A percentile compares a stretch with the other conserved stretches of the same genome.
Conservation (phyloP, 176 grass and related monocot genomes). For the Dendrocalamus sinicus region DNA sequence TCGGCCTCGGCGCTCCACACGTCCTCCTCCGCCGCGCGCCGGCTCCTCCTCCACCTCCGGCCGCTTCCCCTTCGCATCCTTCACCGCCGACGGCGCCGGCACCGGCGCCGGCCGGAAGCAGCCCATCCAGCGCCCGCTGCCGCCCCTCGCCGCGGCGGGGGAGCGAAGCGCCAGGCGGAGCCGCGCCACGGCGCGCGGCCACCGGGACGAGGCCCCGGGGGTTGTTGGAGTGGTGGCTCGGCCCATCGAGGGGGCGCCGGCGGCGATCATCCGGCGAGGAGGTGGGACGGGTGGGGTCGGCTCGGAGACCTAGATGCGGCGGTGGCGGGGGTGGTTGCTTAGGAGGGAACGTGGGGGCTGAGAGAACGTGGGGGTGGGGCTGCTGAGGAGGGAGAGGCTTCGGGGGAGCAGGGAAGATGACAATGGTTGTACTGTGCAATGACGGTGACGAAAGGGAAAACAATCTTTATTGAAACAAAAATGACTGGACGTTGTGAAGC, state of each 20-base stretch:
- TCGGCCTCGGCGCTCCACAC: slow-evolving; percentile 71
- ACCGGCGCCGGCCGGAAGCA: slow-evolving; percentile 55
- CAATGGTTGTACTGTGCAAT: slow-evolving; percentile 41
- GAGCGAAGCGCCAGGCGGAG: slow-evolving; percentile 52
- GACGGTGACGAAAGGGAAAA: slow-evolving; percentile 7
- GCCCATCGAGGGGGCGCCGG: slow-evolving; percentile 59
- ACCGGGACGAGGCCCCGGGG: slow-evolving; percentile 41
- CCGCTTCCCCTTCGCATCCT: slow-evolving; percentile 56
- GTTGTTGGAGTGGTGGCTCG: slow-evolving; percentile 41
- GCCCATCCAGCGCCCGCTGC: slow-evolving; percentile 48
- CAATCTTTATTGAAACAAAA: neutral
- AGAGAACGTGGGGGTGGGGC: slow-evolving; percentile 40
- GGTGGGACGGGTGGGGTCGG: neutral
- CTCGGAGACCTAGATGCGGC: slow-evolving; percentile 48
- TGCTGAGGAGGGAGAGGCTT: slow-evolving; percentile 10
- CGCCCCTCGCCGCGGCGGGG: slow-evolving; percentile 27
- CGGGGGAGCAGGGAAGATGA: slow-evolving; percentile 46
- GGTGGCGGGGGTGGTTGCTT: slow-evolving; percentile 30
- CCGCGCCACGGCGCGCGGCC: slow-evolving; percentile 46
- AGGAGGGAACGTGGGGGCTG: slow-evolving; percentile 36
- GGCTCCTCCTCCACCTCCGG: slow-evolving; percentile 67
- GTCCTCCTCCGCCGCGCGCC: slow-evolving; percentile 69
- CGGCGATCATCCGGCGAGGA: slow-evolving; percentile 66
- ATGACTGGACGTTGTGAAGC: neutral
- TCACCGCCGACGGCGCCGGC: slow-evolving; percentile 38